These are phyloP conservation scores for Wickerhamomyces sp. DNA, from an alignment of 1,139 yeast species.

Conservation along the genomic window DNA sequence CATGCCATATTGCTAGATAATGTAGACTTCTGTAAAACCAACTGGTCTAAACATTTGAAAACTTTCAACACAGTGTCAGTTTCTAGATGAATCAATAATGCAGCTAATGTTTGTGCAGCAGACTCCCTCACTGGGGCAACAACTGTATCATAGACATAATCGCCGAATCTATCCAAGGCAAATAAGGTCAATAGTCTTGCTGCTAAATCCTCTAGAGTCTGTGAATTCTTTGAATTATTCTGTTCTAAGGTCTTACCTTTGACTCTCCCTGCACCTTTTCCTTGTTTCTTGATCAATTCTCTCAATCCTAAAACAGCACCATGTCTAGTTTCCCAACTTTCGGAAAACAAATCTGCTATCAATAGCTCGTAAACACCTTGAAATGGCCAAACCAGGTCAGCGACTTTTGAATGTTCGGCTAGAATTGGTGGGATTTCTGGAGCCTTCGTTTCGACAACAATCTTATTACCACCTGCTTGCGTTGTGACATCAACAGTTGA, in stretches of 20 bases:
- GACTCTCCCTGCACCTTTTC: constrained; percentile 80
- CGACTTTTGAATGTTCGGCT: constrained; percentile 70
- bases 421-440: constrained; percentile 66
- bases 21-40: constrained; percentile 62
- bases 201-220: constrained; percentile 81
- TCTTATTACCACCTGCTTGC: constrained; percentile 74
- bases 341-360: constrained; percentile 75
- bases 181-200: constrained; percentile 82
- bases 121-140: constrained; percentile 98
- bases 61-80: constrained; percentile 52
- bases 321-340: constrained; percentile 92
- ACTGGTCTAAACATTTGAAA: constrained; percentile 58
- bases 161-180: constrained; percentile 94
- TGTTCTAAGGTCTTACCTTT: constrained; percentile 55
- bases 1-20: constrained; percentile 31
- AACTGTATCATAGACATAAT: constrained; percentile 94
- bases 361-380: constrained; percentile 94
- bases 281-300: constrained; percentile 81
- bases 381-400: constrained; percentile 87
- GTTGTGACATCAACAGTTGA: constrained; percentile 58
- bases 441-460: constrained; percentile 77
- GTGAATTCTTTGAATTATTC: constrained; percentile 60
- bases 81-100: constrained; percentile 69
- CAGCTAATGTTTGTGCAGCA: constrained; percentile 92
- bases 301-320: constrained; percentile 93